These are phyloP conservation scores for Leccinum fuscescens DNA, from an alignment of 1,284 basidiomycete genomes.

Conservation along the genomic window DNA sequence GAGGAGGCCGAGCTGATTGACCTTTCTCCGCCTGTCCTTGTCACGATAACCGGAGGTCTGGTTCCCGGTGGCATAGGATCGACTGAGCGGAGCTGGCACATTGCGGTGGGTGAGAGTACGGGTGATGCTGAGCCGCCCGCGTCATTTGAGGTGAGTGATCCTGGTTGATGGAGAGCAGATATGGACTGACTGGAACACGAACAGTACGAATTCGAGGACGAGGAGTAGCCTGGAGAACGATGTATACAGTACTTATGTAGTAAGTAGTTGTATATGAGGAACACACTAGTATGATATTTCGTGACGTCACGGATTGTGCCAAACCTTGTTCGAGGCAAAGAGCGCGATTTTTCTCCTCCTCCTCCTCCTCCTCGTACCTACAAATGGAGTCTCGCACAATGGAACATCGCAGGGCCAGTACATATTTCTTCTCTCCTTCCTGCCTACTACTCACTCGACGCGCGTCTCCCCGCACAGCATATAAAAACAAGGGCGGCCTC, in stretches of 20 bases:
- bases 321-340: constrained; percentile 9
- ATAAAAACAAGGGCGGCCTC: constrained; percentile 79
- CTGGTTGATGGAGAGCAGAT: constrained; percentile 43
- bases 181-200: constrained; percentile 8
- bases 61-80: constrained; percentile 24
- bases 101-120: constrained; percentile 65
- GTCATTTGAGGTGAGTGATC: constrained; percentile 77
- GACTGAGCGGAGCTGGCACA: constrained; percentile 43
- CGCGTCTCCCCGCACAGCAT: constrained; percentile 40
- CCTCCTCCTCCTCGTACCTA: constrained; percentile 8
- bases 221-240: not conserved
- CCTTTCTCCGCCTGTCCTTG: constrained; percentile 46
- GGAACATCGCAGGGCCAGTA: constrained; percentile 66
- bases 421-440: constrained; percentile 24
- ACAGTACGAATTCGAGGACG: constrained; percentile 23
- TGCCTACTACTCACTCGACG: not conserved
- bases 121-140: constrained; percentile 78
- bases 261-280: not conserved
- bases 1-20: constrained; percentile 76
- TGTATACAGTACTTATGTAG: not conserved
- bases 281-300: constrained; percentile 2
- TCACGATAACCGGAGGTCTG: constrained; percentile 27
- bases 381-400: constrained; percentile 58
- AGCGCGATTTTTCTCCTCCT: constrained; percentile 22
- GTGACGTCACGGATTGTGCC: constrained; percentile 28